Conservation (phyloP, 805 yeast species). For the Groenewaldozyma tartarivorans region DNA sequence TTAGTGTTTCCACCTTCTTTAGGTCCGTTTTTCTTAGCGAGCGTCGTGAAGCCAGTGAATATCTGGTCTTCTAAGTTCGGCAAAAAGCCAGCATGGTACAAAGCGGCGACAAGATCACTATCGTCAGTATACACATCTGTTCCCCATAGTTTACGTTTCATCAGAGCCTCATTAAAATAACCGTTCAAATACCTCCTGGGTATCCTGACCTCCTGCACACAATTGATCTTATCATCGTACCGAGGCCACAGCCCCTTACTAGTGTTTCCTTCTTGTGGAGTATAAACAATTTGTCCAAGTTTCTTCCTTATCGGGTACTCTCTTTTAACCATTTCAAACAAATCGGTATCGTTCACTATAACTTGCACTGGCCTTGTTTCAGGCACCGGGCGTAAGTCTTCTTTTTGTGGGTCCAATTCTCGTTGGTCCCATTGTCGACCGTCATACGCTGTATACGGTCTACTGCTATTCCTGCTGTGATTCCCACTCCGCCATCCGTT, state of each 20-base stretch:
- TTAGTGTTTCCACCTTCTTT: not conserved
- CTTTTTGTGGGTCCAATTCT: too few relatives aligned
- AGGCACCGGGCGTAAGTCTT: conserved; percentile 5
- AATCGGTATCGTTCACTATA: conserved; percentile 33
- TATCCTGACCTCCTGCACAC: conserved; percentile 45
- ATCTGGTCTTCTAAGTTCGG: conserved; percentile 24
- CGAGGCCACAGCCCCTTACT: conserved; percentile 15
- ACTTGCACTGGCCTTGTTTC: conserved; percentile 20
- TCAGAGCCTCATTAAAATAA: conserved; percentile 32
- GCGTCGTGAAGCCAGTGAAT: not conserved
- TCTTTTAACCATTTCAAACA: conserved; percentile 30
- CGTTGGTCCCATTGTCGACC: too few relatives aligned
- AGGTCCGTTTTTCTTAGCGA: conserved; percentile 2
- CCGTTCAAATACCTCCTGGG: conserved; percentile 36
- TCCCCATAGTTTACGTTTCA: conserved; percentile 70
- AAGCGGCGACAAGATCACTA: conserved; percentile 66
- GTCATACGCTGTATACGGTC: conserved; percentile 6
- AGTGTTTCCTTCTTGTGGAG: too few relatives aligned
- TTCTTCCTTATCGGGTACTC: conserved; percentile 35
- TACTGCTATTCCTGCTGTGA: conserved; percentile 12
- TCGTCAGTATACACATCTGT: conserved; percentile 90
- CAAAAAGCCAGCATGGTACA: conserved; percentile 67
- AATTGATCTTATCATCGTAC: conserved; percentile 25
- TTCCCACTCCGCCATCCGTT: not conserved
- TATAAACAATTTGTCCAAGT: conserved; percentile 49